Evolutionary conservation across 163 green algal species (phyloP), one percentile per base, ranked within the genome.

Genomic region (Scenedesmus sp.): DNA sequence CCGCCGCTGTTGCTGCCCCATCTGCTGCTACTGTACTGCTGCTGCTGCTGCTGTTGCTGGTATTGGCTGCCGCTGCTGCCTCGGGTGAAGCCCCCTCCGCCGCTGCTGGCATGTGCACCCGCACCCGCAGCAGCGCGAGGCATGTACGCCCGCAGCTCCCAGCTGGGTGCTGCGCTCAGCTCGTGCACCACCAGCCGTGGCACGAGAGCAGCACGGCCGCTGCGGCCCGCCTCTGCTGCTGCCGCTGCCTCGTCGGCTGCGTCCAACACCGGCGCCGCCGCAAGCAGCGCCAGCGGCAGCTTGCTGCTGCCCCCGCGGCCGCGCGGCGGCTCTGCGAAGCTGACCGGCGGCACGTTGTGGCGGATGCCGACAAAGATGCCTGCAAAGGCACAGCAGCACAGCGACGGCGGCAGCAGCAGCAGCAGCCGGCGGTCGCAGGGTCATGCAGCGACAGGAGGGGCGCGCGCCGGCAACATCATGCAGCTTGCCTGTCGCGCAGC

Each of bases 311-410:
- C 61, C 2, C 35, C 49, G 37, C 86, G 61, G 86, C 73, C 49
- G 15, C 70, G 42, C 3, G 40, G 68, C 26, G 70, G 18, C 59
- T 46, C 85, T 83, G 85, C 16, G 37, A 72, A 65, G 56, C n/a
- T 40, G 22, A 89, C 13, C 26, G 88, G 49, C 4, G 81, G 81
- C 68, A 83, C 88, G 68, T 85, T 89, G 43, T 92, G 81, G 33
- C 88, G 81, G 20, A 92, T 56, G 65, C 88, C 88, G 46, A 92
- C 88, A 85, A 92, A 85, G 5, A 92, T 37, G 49, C 88, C 88
- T 89, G 88, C 42, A 80, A 20, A 80, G n/a, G 56, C 22, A 35
- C 44, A 86, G 15, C 80, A 65, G 80, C n/a, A n/a, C n/a, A n/a
- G n/a, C n/a, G n/a, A n/a, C n/a, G n/a, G n/a, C 43, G 9, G 85